These are phyloP conservation scores for Xylariaceae sp. DNA, from an alignment of 2,329 filamentous ascomycete genomes.

Conservation along the genomic window DNA sequence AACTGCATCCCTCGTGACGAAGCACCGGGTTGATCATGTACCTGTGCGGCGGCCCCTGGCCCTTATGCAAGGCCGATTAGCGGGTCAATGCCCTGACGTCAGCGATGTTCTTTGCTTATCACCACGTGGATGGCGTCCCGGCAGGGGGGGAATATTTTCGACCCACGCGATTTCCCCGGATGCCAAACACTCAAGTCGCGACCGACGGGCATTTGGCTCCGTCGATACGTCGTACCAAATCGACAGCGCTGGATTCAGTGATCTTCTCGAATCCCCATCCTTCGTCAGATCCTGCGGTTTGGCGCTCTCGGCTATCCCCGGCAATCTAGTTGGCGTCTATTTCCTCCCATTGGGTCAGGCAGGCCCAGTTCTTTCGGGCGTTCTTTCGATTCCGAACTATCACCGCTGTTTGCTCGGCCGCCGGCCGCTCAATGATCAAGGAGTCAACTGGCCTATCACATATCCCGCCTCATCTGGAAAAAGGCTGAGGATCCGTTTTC, in stretches of 20 bases:
- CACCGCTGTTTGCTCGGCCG: too few species aligned
- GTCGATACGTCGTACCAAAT: background rate
- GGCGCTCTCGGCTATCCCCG: conserved; percentile 3
- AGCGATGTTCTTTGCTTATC: conserved; percentile 32
- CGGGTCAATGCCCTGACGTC: conserved; percentile 28
- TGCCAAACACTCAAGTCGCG: background rate
- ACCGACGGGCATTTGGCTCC: background rate
- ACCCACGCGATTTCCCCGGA: conserved; percentile 9
- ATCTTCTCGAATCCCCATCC: conserved; percentile 28
- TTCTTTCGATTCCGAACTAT: too few species aligned
- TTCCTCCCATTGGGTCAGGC: too few species aligned
- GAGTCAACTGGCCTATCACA: conserved; percentile 1
- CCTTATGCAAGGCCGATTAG: background rate
- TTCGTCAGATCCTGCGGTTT: conserved; percentile 2
- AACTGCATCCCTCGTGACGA: too few species aligned
- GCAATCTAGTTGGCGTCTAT: background rate
- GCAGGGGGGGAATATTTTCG: conserved; percentile 35
- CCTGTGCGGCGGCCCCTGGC: too few species aligned
- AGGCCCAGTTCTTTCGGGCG: too few species aligned
- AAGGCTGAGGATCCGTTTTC: background rate
- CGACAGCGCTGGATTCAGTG: background rate
- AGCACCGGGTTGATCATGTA: too few species aligned
- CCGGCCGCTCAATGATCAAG: conserved; percentile 6
- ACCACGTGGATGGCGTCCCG: conserved; percentile 37
- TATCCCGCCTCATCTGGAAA: conserved; percentile 2